Percentiles rank a stretch among this genome's conserved stretches.
phyloP scores from a whole-genome alignment of 2,329 filamentous ascomycete species.

The Corynespora cassiicola region DNA sequence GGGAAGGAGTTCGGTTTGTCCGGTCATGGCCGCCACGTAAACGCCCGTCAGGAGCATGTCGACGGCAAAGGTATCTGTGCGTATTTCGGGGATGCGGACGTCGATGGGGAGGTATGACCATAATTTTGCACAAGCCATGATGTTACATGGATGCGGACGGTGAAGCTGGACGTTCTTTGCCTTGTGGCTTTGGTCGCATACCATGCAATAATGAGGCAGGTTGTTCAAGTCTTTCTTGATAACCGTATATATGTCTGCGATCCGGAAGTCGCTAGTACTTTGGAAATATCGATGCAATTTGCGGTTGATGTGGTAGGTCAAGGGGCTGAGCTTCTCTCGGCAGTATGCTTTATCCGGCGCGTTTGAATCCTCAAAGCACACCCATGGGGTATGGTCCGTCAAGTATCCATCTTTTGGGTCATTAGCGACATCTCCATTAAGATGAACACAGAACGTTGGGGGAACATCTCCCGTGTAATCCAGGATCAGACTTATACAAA shows the following conservation, averaged over 20 bases:
- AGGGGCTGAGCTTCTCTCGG: conserved; percentile 15
- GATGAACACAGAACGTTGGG: conserved; percentile 36
- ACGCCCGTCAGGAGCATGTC: conserved; percentile 35
- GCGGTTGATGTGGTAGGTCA: conserved; percentile 34
- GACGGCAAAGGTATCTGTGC: conserved; percentile 34
- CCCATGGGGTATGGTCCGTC: conserved; percentile 25
- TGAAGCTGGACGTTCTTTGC: conserved; percentile 18
- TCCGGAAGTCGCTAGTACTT: background rate
- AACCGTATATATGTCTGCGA: conserved; percentile 23
- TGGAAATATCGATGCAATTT: conserved; percentile 21
- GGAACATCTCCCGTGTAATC: conserved; percentile 10
- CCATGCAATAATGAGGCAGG: conserved; percentile 26
- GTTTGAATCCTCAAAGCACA: conserved; percentile 13
- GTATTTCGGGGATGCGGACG: conserved; percentile 37
- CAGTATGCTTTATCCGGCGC: conserved; percentile 28
- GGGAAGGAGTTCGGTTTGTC: conserved; percentile 29
- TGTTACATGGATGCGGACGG: conserved; percentile 30
- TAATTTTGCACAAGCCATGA: conserved; percentile 21
- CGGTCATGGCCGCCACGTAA: conserved; percentile 30
- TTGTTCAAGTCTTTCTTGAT: conserved; percentile 14
- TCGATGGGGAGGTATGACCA: conserved; percentile 34
- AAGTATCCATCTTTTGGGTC: conserved; percentile 18
- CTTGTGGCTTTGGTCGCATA: conserved; percentile 29
- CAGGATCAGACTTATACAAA: conserved; percentile 32
- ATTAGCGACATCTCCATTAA: no score